Evolutionary conservation across 2,329 filamentous ascomycete species (phyloP), one percentile per base, ranked within the genome.

Genomic region (Xylaria sp.): DNA sequence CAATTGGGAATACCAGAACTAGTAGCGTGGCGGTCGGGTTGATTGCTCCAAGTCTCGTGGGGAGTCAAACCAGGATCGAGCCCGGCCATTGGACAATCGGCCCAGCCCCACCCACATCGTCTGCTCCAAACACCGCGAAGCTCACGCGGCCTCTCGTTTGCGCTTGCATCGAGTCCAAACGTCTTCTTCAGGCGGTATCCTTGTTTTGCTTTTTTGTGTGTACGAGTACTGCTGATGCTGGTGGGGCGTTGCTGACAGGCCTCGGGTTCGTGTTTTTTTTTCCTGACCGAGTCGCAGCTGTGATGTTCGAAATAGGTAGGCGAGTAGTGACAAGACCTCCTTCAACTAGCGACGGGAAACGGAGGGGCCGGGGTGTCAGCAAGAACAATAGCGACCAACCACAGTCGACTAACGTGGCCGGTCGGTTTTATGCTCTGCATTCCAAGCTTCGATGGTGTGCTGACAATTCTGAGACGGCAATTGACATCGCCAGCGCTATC

Each of bases 81-180:
- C 23, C 23, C 23, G 23, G 5, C 47, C 47, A 55, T 58, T 58
- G 55, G 55, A 55, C 49, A 60, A 59, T 56, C 54, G 44, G 54
- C 11, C 19, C 39, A 53, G 59, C 30, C n/a, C 53, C 51, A 54
- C 50, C 47, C 3, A 30, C 23, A 16, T 16, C 23, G 23, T 35
- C 23, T 51, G 46, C 58, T 53, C 48, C 49, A 53, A 56, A 30
- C 57, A 54, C 19, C 7, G 35, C 13, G 16, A 64, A 19, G 42
- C 30, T 39, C 39, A 42, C 47, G 16, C 47, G 2, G 13, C 13
- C 51, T 59, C 49, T 65, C 59, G 59, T 62, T 63, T 61, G 63
- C 55, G 57, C 60, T 63, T 63, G 56, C 56, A 53, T 59, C 47
- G 52, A 59, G 57, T 39, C 55, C 59, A 58, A 61, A 35, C 47